phyloP scores from a whole-genome alignment of 371 early-diverging fungal species.

The Catenaria anguillulae region DNA sequence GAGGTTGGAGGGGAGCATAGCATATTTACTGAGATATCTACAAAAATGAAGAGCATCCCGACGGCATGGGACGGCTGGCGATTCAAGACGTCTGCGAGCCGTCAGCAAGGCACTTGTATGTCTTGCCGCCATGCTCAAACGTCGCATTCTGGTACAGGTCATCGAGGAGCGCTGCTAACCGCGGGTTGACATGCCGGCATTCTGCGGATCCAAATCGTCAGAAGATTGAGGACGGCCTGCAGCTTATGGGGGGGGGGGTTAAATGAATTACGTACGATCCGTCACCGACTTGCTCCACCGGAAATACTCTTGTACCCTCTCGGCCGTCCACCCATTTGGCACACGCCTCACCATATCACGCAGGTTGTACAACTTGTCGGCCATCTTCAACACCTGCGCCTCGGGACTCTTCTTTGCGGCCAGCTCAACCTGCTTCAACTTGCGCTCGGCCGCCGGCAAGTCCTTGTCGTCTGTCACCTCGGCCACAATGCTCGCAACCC shows the following conservation, averaged over 20 bases:
- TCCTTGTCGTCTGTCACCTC: constrained; percentile 36
- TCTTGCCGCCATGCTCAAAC: background rate
- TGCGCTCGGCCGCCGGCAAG: constrained; percentile 18
- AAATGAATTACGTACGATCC: constrained; percentile 15
- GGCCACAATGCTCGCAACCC: constrained; percentile 23
- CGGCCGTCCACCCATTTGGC: constrained; percentile 30
- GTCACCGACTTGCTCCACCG: constrained; percentile 34
- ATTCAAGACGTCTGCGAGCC: no score
- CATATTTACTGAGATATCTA: no score
- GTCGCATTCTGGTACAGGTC: background rate
- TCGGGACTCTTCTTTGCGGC: constrained; percentile 24
- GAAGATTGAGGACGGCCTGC: no score
- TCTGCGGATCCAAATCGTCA: background rate
- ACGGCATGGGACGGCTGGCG: no score
- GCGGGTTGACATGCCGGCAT: background rate
- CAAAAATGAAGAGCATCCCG: no score
- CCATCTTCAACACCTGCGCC: constrained; percentile 38
- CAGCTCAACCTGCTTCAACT: constrained; percentile 24
- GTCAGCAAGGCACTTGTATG: background rate
- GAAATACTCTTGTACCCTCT: constrained; percentile 32
- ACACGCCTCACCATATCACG: constrained; percentile 18
- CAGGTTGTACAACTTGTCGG: constrained; percentile 39
- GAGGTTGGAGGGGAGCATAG: no score
- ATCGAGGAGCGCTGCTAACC: background rate
- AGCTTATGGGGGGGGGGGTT: no score